Conservation (phyloP, 306 rosid genomes). For the Malus sieversii region DNA sequence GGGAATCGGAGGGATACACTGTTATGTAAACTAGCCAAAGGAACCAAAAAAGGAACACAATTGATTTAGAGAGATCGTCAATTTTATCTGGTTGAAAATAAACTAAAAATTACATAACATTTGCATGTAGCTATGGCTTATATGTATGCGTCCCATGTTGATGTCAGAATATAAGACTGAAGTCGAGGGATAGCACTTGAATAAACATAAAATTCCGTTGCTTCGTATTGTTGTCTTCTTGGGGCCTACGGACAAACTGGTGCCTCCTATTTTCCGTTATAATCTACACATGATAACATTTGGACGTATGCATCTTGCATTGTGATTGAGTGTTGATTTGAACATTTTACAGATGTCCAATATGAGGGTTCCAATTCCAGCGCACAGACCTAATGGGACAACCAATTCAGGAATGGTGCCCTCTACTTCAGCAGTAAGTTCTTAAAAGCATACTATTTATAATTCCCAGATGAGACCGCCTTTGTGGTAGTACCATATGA, state of each 20-base stretch:
- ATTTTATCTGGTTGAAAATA: neutral
- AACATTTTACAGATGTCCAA: constrained; percentile 45
- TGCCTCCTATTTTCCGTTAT: no score
- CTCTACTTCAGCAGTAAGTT: constrained; percentile 75
- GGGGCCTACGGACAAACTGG: neutral
- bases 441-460: neutral
- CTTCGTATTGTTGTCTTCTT: neutral
- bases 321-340: neutral
- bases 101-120: neutral
- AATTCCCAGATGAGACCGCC: neutral
- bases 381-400: constrained; percentile 67
- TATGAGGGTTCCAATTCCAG: constrained; percentile 72
- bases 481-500: neutral
- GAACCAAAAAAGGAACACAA: neutral
- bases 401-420: constrained; percentile 50
- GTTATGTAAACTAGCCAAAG: neutral
- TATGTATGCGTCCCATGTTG: neutral
- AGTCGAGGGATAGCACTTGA: neutral
- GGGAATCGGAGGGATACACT: neutral
- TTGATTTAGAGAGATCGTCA: neutral
- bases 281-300: neutral
- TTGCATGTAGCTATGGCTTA: neutral
- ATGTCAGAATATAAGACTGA: neutral
- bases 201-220: neutral
- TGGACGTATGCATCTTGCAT: no score